Evolutionary conservation across 2,329 filamentous ascomycete genomes (phyloP).

Genomic region (Pseudocercospora pini-densiflorae): DNA sequence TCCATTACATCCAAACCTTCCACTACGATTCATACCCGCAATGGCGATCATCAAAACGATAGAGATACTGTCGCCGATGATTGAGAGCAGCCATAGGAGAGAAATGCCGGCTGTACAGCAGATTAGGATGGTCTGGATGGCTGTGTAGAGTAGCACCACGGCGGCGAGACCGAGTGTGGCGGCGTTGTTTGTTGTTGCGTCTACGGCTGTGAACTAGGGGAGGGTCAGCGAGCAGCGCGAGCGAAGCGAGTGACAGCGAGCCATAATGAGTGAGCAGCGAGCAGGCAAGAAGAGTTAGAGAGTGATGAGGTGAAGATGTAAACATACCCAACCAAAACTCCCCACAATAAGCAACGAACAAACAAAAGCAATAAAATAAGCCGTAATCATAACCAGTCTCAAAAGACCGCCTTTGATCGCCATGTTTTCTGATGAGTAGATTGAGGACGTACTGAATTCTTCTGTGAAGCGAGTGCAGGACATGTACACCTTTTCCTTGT

Average conservation of each 20-base stretch:
- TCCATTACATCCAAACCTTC: not conserved
- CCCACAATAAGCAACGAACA: slow-evolving; percentile 9
- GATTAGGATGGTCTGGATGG: slow-evolving; percentile 2
- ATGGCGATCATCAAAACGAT: not conserved
- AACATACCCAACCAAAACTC: slow-evolving; percentile 10
- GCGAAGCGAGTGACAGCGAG: no score
- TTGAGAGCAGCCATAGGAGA: slow-evolving; percentile 9
- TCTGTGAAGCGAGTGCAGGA: no score
- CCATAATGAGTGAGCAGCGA: not conserved
- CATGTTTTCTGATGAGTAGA: not conserved
- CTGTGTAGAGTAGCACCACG: slow-evolving; percentile 6
- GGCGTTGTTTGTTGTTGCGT: not conserved
- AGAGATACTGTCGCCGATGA: slow-evolving; percentile 6
- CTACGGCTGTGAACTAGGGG: not conserved
- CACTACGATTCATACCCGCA: slow-evolving; percentile 1
- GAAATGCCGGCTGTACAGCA: slow-evolving; percentile 15
- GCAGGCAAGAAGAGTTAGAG: not conserved
- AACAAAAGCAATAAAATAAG: slow-evolving; percentile 8
- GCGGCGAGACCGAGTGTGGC: slow-evolving; percentile 7
- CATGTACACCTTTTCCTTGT: no score
- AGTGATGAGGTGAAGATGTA: not conserved
- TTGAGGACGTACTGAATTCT: no score
- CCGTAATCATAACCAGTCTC: not conserved
- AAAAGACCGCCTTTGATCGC: slow-evolving; percentile 10
- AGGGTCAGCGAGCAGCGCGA: not conserved